Conservation (phyloP, 208 protist species). For the Crithidia bombi region DNA sequence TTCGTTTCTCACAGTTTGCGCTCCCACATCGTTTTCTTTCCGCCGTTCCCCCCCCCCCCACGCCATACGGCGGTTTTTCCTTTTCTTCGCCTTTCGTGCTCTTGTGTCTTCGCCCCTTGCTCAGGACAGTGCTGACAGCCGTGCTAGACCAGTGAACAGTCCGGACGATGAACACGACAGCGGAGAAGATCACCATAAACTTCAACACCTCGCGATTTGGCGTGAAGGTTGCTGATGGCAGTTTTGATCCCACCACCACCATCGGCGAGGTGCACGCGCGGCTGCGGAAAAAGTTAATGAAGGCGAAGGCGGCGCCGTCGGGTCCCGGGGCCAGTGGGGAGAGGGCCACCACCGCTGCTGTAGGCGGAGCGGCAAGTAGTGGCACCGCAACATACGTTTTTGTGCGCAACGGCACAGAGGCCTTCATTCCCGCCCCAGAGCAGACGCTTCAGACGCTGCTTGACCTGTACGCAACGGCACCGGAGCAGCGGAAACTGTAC, state of each 20-base stretch:
- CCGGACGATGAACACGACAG: conserved; percentile 27
- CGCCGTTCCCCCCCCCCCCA: too few relatives aligned
- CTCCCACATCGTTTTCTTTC: too few relatives aligned
- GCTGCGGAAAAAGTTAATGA: conserved; percentile 63
- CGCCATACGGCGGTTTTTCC: too few relatives aligned
- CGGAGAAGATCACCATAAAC: conserved; percentile 59
- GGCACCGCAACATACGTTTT: conserved; percentile 54
- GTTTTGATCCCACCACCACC: conserved; percentile 56
- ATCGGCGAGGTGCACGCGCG: conserved; percentile 65
- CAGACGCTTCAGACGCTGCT: conserved; percentile 63
- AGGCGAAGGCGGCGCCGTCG: conserved; percentile 21
- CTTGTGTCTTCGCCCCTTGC: too few relatives aligned
- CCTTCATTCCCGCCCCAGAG: conserved; percentile 75
- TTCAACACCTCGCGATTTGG: conserved; percentile 58
- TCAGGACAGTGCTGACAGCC: too few relatives aligned
- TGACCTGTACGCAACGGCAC: conserved; percentile 49
- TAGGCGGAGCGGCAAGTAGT: conserved; percentile 11
- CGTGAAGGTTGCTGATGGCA: conserved; percentile 54
- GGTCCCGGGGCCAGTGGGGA: neutral
- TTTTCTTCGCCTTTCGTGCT: too few relatives aligned
- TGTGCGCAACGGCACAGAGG: conserved; percentile 64
- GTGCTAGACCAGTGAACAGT: too few relatives aligned
- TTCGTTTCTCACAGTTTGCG: too few relatives aligned
- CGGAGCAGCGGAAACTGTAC: conserved; percentile 47
- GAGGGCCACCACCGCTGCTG: neutral